Percentiles rank a stretch among this genome's conserved stretches.
Evolutionary conservation across 495 filamentous ascomycete genomes (phyloP).

Genomic region (Podospora sp.): DNA sequence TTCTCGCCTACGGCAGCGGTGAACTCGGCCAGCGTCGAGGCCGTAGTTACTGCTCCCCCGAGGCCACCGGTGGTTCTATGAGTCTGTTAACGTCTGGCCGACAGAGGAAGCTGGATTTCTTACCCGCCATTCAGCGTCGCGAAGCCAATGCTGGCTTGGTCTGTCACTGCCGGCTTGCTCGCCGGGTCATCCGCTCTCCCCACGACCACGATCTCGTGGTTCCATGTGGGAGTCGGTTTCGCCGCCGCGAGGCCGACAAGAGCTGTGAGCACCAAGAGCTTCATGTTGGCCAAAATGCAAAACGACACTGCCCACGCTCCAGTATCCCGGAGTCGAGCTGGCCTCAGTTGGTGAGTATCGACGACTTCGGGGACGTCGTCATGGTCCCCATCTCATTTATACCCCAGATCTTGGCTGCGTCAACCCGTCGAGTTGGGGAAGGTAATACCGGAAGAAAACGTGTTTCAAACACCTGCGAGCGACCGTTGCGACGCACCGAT

Average conservation of each 20-base stretch:
- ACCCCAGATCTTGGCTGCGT: background rate
- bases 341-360: background rate
- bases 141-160: slow-evolving; percentile 6
- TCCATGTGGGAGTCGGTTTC: slow-evolving; percentile 1
- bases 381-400: background rate
- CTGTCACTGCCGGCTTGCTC: background rate
- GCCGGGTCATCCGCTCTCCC: background rate
- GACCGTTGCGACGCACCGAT: background rate
- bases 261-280: background rate
- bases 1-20: slow-evolving; percentile 50
- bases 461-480: background rate
- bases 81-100: background rate
- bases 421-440: background rate
- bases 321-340: background rate
- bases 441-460: slow-evolving; percentile 7
- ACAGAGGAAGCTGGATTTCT: background rate
- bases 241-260: background rate
- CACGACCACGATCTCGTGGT: background rate
- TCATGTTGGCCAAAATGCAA: background rate
- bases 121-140: slow-evolving; percentile 13
- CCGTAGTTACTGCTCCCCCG: slow-evolving; percentile 61
- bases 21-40: slow-evolving; percentile 58
- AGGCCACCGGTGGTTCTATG: slow-evolving; percentile 59
- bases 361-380: background rate
- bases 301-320: no score